Evolutionary conservation across 2,329 filamentous ascomycete species (phyloP).

Genomic region (Hypoxylon sp.): DNA sequence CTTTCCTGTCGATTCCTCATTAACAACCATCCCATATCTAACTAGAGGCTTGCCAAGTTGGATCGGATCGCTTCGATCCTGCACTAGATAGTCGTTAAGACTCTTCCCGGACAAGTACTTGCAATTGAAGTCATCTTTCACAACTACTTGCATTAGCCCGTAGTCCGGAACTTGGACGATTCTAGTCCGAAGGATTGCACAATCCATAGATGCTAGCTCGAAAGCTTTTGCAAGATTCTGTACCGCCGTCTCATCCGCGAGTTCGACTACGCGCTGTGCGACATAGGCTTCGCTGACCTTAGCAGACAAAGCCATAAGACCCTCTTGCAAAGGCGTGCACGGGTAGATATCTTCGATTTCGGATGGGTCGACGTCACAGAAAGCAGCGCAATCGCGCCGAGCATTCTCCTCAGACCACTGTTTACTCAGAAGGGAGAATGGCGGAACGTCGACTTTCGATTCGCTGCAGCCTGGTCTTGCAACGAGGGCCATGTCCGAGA

Average conservation of each 20-base stretch:
- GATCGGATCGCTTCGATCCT: constrained; percentile 60
- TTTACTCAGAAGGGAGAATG: constrained; percentile 60
- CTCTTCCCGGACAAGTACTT: constrained; percentile 55
- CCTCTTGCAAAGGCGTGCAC: constrained; percentile 69
- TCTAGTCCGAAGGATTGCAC: constrained; percentile 64
- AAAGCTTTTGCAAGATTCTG: constrained; percentile 61
- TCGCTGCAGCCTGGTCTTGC: constrained; percentile 50
- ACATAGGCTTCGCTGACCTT: constrained; percentile 68
- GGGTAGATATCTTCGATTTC: constrained; percentile 67
- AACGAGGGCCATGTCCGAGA: constrained; percentile 61
- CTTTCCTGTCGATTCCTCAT: constrained; percentile 51
- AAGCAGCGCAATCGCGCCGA: constrained; percentile 57
- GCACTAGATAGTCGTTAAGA: constrained; percentile 59
- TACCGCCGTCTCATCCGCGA: constrained; percentile 57
- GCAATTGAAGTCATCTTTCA: constrained; percentile 57
- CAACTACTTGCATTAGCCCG: constrained; percentile 65
- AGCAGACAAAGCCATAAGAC: constrained; percentile 67
- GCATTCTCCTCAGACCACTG: constrained; percentile 57
- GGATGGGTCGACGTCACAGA: constrained; percentile 58
- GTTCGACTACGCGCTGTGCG: constrained; percentile 63
- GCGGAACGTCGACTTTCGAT: constrained; percentile 49
- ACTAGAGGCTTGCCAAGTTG: constrained; percentile 64
- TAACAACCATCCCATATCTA: constrained; percentile 61
- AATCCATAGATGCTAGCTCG: constrained; percentile 56
- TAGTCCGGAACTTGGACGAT: constrained; percentile 63